Evolutionary conservation across 2,329 filamentous ascomycete genomes (phyloP), one percentile per base, ranked within the genome.

Genomic region (Clonostachys sp.): DNA sequence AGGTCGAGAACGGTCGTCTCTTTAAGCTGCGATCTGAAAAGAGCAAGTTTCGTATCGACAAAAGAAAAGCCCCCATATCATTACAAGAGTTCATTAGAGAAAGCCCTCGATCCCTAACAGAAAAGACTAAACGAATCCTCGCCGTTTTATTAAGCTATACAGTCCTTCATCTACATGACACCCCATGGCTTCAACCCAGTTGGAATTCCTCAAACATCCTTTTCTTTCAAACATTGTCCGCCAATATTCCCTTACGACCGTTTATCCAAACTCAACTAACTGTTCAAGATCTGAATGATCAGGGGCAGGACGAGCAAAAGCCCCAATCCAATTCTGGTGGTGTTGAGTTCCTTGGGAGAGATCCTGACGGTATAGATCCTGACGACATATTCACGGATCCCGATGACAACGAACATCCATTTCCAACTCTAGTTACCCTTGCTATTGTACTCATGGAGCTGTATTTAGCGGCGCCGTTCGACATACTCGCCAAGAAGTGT

Each of bases 181-280:
- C 53, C 5, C 33, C 48, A 5, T 55, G 51, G 51, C 42, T 55
- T 7, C 46, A 47, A 41, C 35, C 42, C 2, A 42, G 30, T 1
- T 49, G 48, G 48, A 43, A 38, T 12, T 49, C 53, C 2, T 12
- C 36, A 3, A 36, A 39, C 6, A 50, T 55, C 36, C 12, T 45
- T n/a, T 53, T 51, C 30, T 51, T 55, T 18, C 45, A 45, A 14
- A 48, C 44, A 3, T 42, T 45, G 4, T 38, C 41, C 30, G 18
- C n/a, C 13, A 46, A 45, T n/a, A 46, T 44, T 13, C 49, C 53
- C 7, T 14, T 54, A 12, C 41, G 42, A 20, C 53, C 53, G 5
- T 55, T 49, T 40, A 36, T 55, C 6, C 43, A 54, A 41, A 36
- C 30, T 34, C 17, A 46, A 14, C n/a, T 35, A 14, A 30, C 36